Percentiles rank a stretch among this genome's conserved stretches.
These are phyloP conservation scores for Coniophora puteana DNA, from an alignment of 1,284 basidiomycete genomes.

Conservation along the genomic window DNA sequence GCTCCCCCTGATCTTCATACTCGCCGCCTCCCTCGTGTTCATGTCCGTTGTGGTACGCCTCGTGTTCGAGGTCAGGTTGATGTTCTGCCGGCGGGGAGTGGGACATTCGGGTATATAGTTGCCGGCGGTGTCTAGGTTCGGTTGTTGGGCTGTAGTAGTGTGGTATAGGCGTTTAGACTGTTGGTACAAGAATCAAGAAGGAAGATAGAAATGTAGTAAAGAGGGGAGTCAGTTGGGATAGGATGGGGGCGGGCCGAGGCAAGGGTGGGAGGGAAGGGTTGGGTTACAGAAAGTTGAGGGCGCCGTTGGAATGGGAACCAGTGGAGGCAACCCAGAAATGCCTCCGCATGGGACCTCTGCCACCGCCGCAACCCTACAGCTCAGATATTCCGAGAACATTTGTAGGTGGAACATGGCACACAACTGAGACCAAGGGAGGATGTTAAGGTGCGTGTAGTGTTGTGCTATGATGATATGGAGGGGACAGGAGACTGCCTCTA, in stretches of 20 bases:
- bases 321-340: too few relatives aligned
- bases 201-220: not conserved
- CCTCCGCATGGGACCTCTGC: not conserved
- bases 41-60: slow-evolving; percentile 6
- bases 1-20: slow-evolving; percentile 3
- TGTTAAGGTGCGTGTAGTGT: too few relatives aligned
- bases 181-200: not conserved
- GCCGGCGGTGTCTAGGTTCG: too few relatives aligned
- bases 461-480: too few relatives aligned
- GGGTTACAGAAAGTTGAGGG: too few relatives aligned
- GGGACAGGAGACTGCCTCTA: too few relatives aligned
- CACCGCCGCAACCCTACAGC: not conserved
- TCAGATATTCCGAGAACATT: not conserved
- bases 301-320: too few relatives aligned
- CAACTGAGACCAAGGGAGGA: too few relatives aligned
- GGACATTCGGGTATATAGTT: slow-evolving; percentile 18
- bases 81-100: slow-evolving; percentile 13
- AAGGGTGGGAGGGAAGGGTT: too few relatives aligned
- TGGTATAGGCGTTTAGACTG: too few relatives aligned
- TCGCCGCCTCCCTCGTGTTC: not conserved
- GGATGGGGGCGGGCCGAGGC: not conserved
- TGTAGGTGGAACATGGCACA: too few relatives aligned
- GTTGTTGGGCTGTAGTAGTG: too few relatives aligned
- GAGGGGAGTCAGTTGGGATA: not conserved
- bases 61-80: slow-evolving; percentile 15